Percentiles rank a stretch among this genome's conserved stretches.
phyloP scores from a whole-genome alignment of 2,329 filamentous ascomycete genomes.

The Drechslera avenae region DNA sequence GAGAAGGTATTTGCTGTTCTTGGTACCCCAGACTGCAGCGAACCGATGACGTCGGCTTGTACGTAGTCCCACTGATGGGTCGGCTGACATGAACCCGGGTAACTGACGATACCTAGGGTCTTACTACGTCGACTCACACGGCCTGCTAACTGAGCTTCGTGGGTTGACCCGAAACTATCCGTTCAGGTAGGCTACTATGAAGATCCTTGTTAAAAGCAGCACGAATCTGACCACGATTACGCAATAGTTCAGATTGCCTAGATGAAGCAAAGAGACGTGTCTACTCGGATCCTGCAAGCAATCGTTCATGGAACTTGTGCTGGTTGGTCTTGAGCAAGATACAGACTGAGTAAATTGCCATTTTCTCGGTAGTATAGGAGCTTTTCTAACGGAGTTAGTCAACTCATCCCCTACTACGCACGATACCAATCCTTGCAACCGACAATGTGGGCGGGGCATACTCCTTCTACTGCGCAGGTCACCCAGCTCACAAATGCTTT shows the following conservation, averaged over 20 bases:
- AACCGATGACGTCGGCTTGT: slow-evolving; percentile 73
- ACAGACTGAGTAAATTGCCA: slow-evolving; percentile 62
- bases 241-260: slow-evolving; percentile 62
- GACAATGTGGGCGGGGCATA: slow-evolving; percentile 71
- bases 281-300: slow-evolving; percentile 66
- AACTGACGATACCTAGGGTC: slow-evolving; percentile 48
- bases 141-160: slow-evolving; percentile 71
- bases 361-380: neutral
- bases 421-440: slow-evolving; percentile 64
- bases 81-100: neutral
- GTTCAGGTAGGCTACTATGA: slow-evolving; percentile 52
- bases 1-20: slow-evolving; percentile 67
- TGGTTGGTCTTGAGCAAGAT: slow-evolving; percentile 74
- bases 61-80: neutral
- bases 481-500: slow-evolving; percentile 67
- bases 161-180: slow-evolving; percentile 70
- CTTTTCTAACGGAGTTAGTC: slow-evolving; percentile 49
- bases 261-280: slow-evolving; percentile 70
- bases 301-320: slow-evolving; percentile 76
- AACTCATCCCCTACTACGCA: slow-evolving; percentile 66
- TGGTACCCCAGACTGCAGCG: slow-evolving; percentile 63
- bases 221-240: neutral
- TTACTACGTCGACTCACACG: slow-evolving; percentile 73
- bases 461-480: slow-evolving; percentile 62
- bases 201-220: neutral